Evolutionary conservation across 2,329 filamentous ascomycete genomes (phyloP), one percentile per base, ranked within the genome.

Genomic region (Rutstroemia sydowiana): DNA sequence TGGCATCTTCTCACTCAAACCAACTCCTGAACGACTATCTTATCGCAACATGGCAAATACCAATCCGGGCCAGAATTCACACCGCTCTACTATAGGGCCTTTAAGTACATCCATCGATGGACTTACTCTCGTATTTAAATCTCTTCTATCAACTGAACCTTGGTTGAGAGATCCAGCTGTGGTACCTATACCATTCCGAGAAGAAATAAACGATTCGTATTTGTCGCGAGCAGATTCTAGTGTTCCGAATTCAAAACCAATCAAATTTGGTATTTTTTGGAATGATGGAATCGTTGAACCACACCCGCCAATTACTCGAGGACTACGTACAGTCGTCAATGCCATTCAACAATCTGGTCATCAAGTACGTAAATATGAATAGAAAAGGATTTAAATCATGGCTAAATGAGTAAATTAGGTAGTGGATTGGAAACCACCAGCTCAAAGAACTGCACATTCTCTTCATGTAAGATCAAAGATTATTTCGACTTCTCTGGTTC

Each of bases 281-380:
- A 68, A 74, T 7, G 78, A 85, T 59, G 74, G 73, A 0, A 51
- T 68, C 2, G 73, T 75, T 16, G 68, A 66, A 77, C 73, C 75
- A 11, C 76, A 80, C 28, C 82, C 81, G 5, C 81, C 82, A 3
- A 71, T 85, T 23, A 64, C 67, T 5, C 70, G 81, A 18, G 79
- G 77, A 0, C 57, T 84, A 10, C 66, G 72, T 1, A 73, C 75
- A 6, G 71, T 78, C 0, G 73, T 73, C 5, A 66, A 74, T 45
- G 71, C 73, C 0, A 56, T 80, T n/a, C 63, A 69, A 56, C 70
- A 69, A 3, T 68, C 75, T 1, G 79, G 80, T 0, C 79, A 84
- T 58, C 75, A 71, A 64, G 69, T 79, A 84, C 57, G 73, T 0
- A 49, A 69, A 1, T 72, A 74, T 8, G 36, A 39, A 9, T 20